Base-by-base conservation (phyloP, 805 yeast species). In the Candida bentonensis region DNA sequence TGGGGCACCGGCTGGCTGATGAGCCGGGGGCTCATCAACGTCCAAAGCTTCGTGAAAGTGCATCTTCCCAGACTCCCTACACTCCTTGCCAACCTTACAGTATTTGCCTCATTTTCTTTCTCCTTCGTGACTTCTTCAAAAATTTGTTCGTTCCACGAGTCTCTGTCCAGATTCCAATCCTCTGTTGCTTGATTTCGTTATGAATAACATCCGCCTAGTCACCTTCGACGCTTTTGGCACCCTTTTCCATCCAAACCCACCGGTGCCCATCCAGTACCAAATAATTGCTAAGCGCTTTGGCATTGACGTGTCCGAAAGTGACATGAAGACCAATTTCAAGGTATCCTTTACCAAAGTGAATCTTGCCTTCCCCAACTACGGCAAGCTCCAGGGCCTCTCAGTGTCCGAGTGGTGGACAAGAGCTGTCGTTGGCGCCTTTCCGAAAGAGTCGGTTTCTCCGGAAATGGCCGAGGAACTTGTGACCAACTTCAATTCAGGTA, bases 211-310 rank as follows among this genome's bases (percentile, higher is more conserved):
- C 36, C 13, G 36, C 7, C 20, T 30, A 7, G 36, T 30, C 7
- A 30, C 36, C 5, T 30, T 30, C n/a, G 36, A 30, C n/a, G 36
- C 36, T 5, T 30, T 30, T n/a, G 36, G 36, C 7, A 30, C 36
- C 13, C 17, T 30, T 11, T 30, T 30, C 17, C 17, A 5, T 15
- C 36, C 36, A 17, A 9, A 15, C 17, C 36, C 36, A 17, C 17
- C 36, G 17, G 36, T 30, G 13, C 36, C 7, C 17, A 17, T 30
- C 11, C 36, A 30, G 36, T 30, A 30, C 36, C 36, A 9, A 17
- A 5, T 9, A 13, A 30, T 30, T 11, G 36, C 36, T 13, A 30
- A n/a, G 17, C 7, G n/a, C 17, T 30, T 30, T 17, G 17, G n/a
- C 20, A 30, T 30, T n/a, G 17, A 13, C 17, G 36, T 30, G 20